Evolutionary conservation across 495 filamentous ascomycete genomes (phyloP), one percentile per base, ranked within the genome.

Genomic region (Talaromyces borbonicus): DNA sequence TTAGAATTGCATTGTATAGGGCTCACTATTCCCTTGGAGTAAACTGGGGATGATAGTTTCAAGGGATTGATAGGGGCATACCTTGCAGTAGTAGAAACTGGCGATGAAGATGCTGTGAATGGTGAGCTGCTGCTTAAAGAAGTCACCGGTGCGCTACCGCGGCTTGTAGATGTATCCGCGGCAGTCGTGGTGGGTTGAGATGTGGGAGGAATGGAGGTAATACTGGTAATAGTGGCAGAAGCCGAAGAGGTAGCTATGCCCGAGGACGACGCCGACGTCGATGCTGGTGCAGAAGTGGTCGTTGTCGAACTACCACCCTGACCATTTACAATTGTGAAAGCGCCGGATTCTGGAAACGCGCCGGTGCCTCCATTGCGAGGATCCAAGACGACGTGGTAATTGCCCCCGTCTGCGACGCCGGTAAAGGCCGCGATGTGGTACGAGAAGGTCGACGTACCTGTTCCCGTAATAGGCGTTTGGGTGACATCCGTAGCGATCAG

Each of bases 271-370:
- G n/a, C 2, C 6, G 20, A 24, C 18, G 37, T 20, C 9, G 18
- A 22, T 12, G 7, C 37, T 2, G 37, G 24, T 23, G 43, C 15
- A 5, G 43, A 22, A 0, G 29, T 14, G 6, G 29, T 25, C 38
- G 38, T 24, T 8, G 14, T 14, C 11, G 41, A 43, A 31, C 15
- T 19, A 30, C 18, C 43, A 25, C 7, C 30, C 8, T 11, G 30
- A 25, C 43, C 43, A 24, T 32, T 46, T 19, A 24, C 27, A 35
- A 46, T 24, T 11, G 43, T 46, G 43, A 46, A 46, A 23, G n/a
- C 43, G 19, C 43, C 43, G 12, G 43, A 46, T 14, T 46, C 27
- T 1, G 43, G 43, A 8, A 35, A 32, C 15, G 27, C 29, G 20
- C 27, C 30, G 19, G 30, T 46, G 11, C 43, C 43, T 15, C 30